These are phyloP conservation scores for Peronospora destructor DNA, from an alignment of 352 stramenopile species.

Conservation along the genomic window DNA sequence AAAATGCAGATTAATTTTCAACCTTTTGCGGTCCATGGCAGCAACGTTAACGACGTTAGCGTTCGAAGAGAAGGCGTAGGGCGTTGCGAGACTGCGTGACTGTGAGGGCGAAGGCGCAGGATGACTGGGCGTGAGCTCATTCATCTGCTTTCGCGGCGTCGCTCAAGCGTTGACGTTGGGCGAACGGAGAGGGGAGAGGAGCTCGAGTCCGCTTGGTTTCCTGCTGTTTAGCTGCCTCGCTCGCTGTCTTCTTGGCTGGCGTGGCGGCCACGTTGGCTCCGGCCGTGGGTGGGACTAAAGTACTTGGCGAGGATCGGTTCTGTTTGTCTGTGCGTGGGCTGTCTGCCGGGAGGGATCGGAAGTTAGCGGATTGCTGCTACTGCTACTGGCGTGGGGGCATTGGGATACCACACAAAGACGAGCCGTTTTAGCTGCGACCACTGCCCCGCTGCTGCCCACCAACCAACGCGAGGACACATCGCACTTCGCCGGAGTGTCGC, in stretches of 20 bases:
- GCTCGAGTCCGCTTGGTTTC: constrained; percentile 3
- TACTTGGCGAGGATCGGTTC: constrained; percentile 34
- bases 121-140: constrained; percentile 36
- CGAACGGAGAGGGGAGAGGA: constrained; percentile 4
- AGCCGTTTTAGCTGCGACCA: constrained; percentile 18
- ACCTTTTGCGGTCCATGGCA: constrained; percentile 32
- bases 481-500: constrained; percentile 11
- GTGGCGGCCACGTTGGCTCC: constrained; percentile 23
- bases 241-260: constrained; percentile 31
- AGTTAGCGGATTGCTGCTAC: constrained; percentile 15
- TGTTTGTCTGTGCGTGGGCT: constrained; percentile 24
- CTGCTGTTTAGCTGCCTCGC: constrained; percentile 4
- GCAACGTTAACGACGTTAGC: constrained; percentile 21
- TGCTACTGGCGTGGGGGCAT: constrained; percentile 28
- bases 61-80: constrained; percentile 21
- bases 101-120: constrained; percentile 15
- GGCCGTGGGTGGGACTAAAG: constrained; percentile 32
- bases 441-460: constrained; percentile 24
- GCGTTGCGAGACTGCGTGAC: constrained; percentile 20
- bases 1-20: constrained; percentile 14
- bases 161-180: constrained; percentile 9
- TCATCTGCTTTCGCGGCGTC: constrained; percentile 26
- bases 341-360: constrained; percentile 31
- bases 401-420: constrained; percentile 29
- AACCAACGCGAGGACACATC: constrained; percentile 23